Conservation (phyloP, 352 stramenopile genomes). For the Pythium insidiosum region DNA sequence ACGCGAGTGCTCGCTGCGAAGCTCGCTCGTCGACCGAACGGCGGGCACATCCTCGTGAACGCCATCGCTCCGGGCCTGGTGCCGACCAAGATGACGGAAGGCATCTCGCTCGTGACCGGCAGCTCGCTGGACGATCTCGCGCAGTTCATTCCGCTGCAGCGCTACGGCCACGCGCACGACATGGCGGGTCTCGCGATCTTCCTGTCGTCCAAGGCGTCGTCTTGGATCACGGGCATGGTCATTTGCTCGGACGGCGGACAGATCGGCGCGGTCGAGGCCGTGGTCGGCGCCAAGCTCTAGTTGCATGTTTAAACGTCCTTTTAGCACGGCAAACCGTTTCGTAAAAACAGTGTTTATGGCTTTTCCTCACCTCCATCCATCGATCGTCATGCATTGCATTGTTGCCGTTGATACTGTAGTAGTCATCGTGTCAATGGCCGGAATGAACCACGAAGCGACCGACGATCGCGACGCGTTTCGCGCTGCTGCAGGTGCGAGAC, state of each 20-base stretch:
- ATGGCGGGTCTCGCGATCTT: constrained; percentile 92
- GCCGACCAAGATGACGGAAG: constrained; percentile 84
- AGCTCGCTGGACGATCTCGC: constrained; percentile 51
- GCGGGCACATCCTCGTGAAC: constrained; percentile 93
- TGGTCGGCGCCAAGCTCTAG: constrained; percentile 31
- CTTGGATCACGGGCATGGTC: constrained; percentile 90
- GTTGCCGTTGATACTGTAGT: no score
- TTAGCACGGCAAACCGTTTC: no score
- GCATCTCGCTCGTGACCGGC: constrained; percentile 44
- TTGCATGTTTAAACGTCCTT: no score
- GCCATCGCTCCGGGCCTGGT: constrained; percentile 90
- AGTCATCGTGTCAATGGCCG: no score
- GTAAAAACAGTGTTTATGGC: no score
- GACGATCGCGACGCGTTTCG: no score
- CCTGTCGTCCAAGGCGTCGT: constrained; percentile 79
- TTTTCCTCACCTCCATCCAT: background rate
- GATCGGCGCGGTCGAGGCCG: constrained; percentile 34
- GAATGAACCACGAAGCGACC: no score
- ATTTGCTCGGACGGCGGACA: constrained; percentile 89
- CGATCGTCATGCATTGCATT: no score
- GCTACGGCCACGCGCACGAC: constrained; percentile 84
- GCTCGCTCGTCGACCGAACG: constrained; percentile 70
- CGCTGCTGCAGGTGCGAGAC: no score
- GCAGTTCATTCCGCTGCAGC: constrained; percentile 65
- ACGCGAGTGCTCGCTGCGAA: constrained; percentile 89